Conservation (phyloP, 169 alveolate species). For the Plasmodium sp. region DNA sequence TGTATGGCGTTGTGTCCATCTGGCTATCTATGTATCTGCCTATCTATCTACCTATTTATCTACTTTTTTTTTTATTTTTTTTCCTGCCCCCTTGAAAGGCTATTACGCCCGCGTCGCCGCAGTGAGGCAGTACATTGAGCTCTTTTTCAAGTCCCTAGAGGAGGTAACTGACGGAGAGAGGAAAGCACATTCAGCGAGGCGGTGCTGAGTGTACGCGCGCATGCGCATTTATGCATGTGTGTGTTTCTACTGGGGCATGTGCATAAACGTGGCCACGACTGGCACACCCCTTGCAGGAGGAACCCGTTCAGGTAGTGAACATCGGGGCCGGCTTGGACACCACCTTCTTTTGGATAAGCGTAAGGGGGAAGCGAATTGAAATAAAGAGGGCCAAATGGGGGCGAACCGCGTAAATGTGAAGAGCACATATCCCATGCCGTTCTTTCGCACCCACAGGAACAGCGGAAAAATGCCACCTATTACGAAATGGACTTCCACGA, state of each 20-base stretch:
- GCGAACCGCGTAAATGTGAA: neutral
- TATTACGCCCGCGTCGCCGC: constrained; percentile 76
- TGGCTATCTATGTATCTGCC: neutral
- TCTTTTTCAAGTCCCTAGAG: constrained; percentile 46
- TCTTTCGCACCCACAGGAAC: constrained; percentile 25
- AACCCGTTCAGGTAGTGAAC: constrained; percentile 51
- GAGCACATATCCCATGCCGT: neutral
- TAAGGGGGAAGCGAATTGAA: neutral
- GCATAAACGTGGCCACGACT: neutral
- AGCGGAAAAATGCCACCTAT: constrained; percentile 18
- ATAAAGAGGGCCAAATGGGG: neutral
- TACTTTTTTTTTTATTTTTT: neutral
- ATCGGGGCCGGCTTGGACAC: constrained; percentile 77
- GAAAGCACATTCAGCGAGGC: neutral
- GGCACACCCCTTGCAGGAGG: constrained; percentile 15
- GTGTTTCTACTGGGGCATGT: neutral
- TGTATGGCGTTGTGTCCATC: neutral
- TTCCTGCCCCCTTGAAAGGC: constrained; percentile 46
- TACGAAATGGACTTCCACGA: constrained; percentile 67
- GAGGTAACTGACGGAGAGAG: constrained; percentile 13
- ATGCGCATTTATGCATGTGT: neutral
- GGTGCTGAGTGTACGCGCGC: neutral
- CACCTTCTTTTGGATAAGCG: constrained; percentile 72
- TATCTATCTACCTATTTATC: no score
- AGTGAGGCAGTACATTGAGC: constrained; percentile 60